Base-by-base conservation (phyloP, 75 land plant species). In the Selaginella tamariscina region DNA sequence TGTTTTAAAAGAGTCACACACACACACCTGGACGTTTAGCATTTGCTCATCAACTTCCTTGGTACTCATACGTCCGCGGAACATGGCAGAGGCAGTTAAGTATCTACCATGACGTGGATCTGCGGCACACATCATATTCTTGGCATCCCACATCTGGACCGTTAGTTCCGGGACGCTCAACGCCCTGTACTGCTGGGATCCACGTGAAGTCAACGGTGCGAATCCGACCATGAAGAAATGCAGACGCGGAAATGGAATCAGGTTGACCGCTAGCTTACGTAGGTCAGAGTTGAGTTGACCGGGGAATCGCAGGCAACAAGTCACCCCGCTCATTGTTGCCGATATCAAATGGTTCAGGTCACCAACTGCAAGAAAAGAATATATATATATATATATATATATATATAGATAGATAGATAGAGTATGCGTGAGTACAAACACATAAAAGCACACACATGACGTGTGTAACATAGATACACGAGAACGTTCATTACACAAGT, bases 201-300 rank as follows among this genome's bases (percentile, higher is more conserved):
- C 62, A 9, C 62, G 5, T 8, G 62, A 59, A 2, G 62, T 59
- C 8, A 59, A 21, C 27, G 62, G 62, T 27, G 62, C 62, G 21
- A 59, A 59, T 59, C 62, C 62, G n/a, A 59, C 62, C 62, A 59
- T 59, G 26, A 59, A 59, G 62, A 59, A 59, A 21, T 59, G 62
- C n/a, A 59, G 62, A 8, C 62, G 62, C 26, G 62, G 62, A n/a
- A 59, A 59, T n/a, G 62, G 62, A n/a, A 59, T 27, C 18, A 59
- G 62, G 26, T 59, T 59, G 9, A 59, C 62, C 23, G 62, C 62
- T 9, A 59, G 62, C 62, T 59, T 59, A 8, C 62, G 62, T 5
- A 59, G 62, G 26, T 59, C 62, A 2, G 62, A 59, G 62, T 59
- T 59, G 23, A 59, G 62, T 23, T 59, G 62, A n/a, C 62, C 62